Evolutionary conservation across 805 yeast genomes (phyloP).

Genomic region (Hanseniaspora osmophila): DNA sequence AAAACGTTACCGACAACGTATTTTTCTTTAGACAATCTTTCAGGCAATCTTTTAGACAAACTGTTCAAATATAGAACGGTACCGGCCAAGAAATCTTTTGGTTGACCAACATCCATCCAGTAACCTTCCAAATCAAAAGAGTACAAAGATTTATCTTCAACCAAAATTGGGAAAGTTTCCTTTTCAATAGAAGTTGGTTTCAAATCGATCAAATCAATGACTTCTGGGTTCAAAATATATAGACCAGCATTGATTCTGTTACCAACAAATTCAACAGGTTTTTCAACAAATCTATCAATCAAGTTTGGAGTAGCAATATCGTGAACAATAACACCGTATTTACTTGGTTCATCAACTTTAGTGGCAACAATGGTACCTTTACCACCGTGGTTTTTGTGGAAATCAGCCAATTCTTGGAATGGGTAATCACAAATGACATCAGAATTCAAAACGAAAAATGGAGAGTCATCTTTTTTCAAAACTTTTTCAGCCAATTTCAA

Average conservation of each 20-base stretch:
- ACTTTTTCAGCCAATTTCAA: slow-evolving; percentile 90
- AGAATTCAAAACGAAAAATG: slow-evolving; percentile 94
- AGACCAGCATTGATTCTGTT: slow-evolving; percentile 99
- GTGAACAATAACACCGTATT: slow-evolving; percentile 98
- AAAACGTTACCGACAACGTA: slow-evolving; percentile 79
- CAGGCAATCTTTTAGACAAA: slow-evolving; percentile 65
- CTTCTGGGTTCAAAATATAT: slow-evolving; percentile 94
- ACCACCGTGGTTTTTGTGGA: slow-evolving; percentile 94
- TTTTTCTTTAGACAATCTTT: slow-evolving; percentile 48
- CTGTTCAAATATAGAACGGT: slow-evolving; percentile 84
- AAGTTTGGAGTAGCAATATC: slow-evolving; percentile 89
- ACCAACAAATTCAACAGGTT: slow-evolving; percentile 98
- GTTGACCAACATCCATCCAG: slow-evolving; percentile 99
- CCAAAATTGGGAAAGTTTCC: slow-evolving; percentile 96
- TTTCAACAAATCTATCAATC: slow-evolving; percentile 97
- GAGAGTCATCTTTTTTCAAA: slow-evolving; percentile 85
- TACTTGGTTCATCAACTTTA: slow-evolving; percentile 98
- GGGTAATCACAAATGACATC: slow-evolving; percentile 99
- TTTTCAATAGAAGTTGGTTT: slow-evolving; percentile 98
- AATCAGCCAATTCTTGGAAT: slow-evolving; percentile 76
- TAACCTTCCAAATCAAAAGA: slow-evolving; percentile 96
- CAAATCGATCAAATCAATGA: slow-evolving; percentile 89
- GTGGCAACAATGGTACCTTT: slow-evolving; percentile 98
- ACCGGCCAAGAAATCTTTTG: slow-evolving; percentile 97
- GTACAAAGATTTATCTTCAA: slow-evolving; percentile 75